phyloP scores from a whole-genome alignment of 176 grass and related monocot genomes.

The Oryza meridionalis region DNA sequence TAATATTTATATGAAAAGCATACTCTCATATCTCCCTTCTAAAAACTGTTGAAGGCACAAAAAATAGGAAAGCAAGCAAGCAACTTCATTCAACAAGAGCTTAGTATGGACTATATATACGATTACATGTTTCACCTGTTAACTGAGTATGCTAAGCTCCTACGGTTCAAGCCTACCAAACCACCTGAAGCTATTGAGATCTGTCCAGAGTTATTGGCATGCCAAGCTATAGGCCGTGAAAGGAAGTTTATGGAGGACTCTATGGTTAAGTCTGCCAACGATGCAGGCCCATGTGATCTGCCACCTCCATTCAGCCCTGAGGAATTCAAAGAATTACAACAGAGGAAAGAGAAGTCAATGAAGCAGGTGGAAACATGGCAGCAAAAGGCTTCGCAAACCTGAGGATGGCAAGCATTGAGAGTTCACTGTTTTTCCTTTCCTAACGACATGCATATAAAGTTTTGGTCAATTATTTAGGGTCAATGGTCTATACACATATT shows the following conservation, averaged over 20 bases:
- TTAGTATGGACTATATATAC: conserved; percentile 77
- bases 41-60: conserved; percentile 65
- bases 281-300: conserved; percentile 62
- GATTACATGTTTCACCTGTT: conserved; percentile 98
- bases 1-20: conserved; percentile 22
- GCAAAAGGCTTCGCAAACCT: conserved; percentile 45
- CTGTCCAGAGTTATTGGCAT: conserved; percentile 71
- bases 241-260: conserved; percentile 89
- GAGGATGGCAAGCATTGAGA: conserved; percentile 45
- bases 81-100: conserved; percentile 71
- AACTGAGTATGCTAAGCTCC: conserved; percentile 87
- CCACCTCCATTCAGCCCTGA: conserved; percentile 57
- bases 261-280: conserved; percentile 54
- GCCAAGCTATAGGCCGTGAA: conserved; percentile 51
- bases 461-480: conserved; percentile 25
- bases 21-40: conserved; percentile 6
- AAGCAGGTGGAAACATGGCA: conserved; percentile 71
- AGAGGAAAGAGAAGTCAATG: conserved; percentile 54
- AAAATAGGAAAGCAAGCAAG: conserved; percentile 77
- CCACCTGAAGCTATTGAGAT: conserved; percentile 68
- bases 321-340: conserved; percentile 48
- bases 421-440: conserved; percentile 10
- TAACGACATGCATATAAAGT: conserved; percentile 15
- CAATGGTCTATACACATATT: conserved; percentile 34
- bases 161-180: conserved; percentile 76